These are phyloP conservation scores for Colletotrichum incanum DNA, from an alignment of 2,329 filamentous ascomycete species.

Conservation along the genomic window DNA sequence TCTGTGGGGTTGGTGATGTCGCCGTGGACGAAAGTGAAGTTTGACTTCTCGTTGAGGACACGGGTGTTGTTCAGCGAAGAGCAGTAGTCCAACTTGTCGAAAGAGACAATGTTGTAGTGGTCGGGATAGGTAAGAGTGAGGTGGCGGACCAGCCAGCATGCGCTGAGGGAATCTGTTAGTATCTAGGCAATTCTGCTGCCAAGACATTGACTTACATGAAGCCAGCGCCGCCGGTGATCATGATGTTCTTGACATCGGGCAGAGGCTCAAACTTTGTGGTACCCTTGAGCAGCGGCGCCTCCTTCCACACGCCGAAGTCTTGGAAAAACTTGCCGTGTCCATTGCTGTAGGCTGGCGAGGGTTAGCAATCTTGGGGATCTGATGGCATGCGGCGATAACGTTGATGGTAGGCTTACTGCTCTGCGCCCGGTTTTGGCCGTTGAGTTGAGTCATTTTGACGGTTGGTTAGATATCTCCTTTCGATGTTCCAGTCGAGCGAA, in stretches of 20 bases:
- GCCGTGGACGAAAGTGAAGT: slow-evolving; percentile 86
- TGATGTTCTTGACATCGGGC: slow-evolving; percentile 81
- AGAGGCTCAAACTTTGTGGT: slow-evolving; percentile 80
- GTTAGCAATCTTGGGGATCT: slow-evolving; percentile 15
- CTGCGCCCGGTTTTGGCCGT: slow-evolving; percentile 32
- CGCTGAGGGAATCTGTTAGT: slow-evolving; percentile 63
- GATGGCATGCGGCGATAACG: not conserved
- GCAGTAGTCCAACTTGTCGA: slow-evolving; percentile 90
- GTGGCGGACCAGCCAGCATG: slow-evolving; percentile 87
- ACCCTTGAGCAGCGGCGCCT: slow-evolving; percentile 79
- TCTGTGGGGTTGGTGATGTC: slow-evolving; percentile 81
- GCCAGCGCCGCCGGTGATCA: slow-evolving; percentile 87
- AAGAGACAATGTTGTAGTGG: slow-evolving; percentile 84
- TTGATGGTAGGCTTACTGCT: slow-evolving; percentile 16
- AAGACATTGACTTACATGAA: slow-evolving; percentile 77
- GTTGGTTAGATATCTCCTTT: not conserved
- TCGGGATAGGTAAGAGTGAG: slow-evolving; percentile 81
- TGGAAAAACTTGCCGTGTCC: slow-evolving; percentile 63
- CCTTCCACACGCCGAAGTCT: slow-evolving; percentile 78
- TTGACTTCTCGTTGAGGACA: slow-evolving; percentile 75
- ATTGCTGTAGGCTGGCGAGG: slow-evolving; percentile 45
- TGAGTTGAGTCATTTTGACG: slow-evolving; percentile 31
- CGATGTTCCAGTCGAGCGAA: slow-evolving; percentile 2
- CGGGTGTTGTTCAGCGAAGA: slow-evolving; percentile 85
- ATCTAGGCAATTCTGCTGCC: slow-evolving; percentile 28